Evolutionary conservation across 805 yeast species (phyloP), one percentile per base, ranked within the genome.

Genomic region (Naumovozyma dairenensis): DNA sequence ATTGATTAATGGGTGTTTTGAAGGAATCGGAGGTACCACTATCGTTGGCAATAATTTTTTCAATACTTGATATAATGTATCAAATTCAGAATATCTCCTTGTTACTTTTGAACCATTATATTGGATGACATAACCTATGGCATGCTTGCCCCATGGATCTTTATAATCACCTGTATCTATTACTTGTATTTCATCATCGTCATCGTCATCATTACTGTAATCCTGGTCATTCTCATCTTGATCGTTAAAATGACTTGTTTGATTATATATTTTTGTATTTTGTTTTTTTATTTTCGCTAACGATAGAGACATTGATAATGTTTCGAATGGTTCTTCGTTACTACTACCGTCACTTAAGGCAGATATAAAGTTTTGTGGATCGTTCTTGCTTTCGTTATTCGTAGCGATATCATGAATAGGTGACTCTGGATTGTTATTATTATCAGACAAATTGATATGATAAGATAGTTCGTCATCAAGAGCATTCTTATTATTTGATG

Each of bases 21-120:
- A 81, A 0, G 98, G 98, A 7, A 92, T 89, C 1, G 97, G 96
- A 5, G 98, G 98, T 4, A 92, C 74, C 3, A 92, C 71, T 4
- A 77, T 53, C 3, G 92, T 74, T 3, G 98, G 96, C 43, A 80
- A 80, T 25, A 83, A 60, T 45, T 79, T 75, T 3, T 76, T 65
- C 16, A 92, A 63, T 4, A 80, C 69, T 26, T 74, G 78, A 40
- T 96, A 66, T 29, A 92, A 66, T 32, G 82, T 74, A 49, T 84
- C 96, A 54, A 92, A 92, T 54, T 92, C 98, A 21, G 94, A 80
- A 55, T 92, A 92, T 29, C 97, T 67, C 47, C 98, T 66, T 31
- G 87, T 74, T 4, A 85, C 87, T 21, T 73, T 63, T 19, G 45
- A 49, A 6, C 66, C 78, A n/a, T 77, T 62, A 29, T 73, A 62